These are phyloP conservation scores for Colletotrichum eleusines DNA, from an alignment of 2,329 filamentous ascomycete genomes.

Conservation along the genomic window DNA sequence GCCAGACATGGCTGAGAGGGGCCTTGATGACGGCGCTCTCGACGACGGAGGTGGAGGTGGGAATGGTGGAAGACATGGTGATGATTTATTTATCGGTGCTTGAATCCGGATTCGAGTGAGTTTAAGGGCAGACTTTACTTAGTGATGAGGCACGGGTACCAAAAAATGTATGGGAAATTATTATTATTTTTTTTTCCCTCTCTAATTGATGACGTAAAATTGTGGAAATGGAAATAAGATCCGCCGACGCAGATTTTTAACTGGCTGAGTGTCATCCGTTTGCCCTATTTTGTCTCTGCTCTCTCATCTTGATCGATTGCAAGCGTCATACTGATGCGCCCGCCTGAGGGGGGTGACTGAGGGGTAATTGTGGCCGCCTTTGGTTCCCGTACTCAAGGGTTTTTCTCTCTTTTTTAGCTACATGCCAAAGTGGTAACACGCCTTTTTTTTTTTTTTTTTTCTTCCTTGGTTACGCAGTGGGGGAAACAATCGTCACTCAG, in stretches of 20 bases:
- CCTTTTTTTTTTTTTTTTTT: not conserved
- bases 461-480: not conserved
- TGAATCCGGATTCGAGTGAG: not conserved
- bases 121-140: no score
- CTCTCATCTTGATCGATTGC: not conserved
- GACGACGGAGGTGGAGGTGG: conserved; percentile 74
- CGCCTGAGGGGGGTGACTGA: conserved; percentile 1
- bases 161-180: conserved; percentile 1
- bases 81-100: conserved; percentile 42
- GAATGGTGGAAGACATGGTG: conserved; percentile 61
- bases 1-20: conserved; percentile 76
- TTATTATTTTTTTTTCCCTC: no score
- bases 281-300: conserved; percentile 7
- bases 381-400: not conserved
- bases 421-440: not conserved
- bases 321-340: no score
- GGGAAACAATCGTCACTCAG: not conserved
- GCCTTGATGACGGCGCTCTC: conserved; percentile 78
- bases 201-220: conserved; percentile 26
- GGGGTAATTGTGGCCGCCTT: conserved; percentile 7
- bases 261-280: conserved; percentile 5
- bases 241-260: conserved; percentile 22
- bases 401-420: not conserved
- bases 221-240: conserved; percentile 30
- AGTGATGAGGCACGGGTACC: conserved; percentile 51